phyloP scores from a whole-genome alignment of 2,329 filamentous ascomycete species.

The Penicillium brasilianum region DNA sequence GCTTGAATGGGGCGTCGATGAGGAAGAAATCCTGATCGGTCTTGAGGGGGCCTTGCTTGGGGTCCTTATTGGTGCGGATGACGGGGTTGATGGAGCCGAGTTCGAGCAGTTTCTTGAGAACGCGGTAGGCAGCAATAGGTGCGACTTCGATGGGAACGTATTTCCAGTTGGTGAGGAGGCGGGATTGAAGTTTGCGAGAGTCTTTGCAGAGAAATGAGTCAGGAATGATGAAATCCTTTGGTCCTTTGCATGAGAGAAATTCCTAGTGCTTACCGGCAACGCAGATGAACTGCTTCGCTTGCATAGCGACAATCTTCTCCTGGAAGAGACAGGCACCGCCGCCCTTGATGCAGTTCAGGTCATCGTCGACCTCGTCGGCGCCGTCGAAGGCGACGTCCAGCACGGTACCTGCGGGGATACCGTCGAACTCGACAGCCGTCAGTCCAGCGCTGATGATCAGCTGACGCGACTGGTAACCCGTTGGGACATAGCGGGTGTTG shows the following conservation, averaged over 20 bases:
- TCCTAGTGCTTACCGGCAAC: constrained; percentile 68
- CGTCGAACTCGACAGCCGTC: constrained; percentile 76
- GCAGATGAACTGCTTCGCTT: constrained; percentile 83
- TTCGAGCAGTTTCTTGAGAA: constrained; percentile 71
- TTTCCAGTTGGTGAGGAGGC: constrained; percentile 78
- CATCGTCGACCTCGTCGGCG: constrained; percentile 93
- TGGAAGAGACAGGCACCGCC: constrained; percentile 97
- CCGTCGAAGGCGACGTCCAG: constrained; percentile 95
- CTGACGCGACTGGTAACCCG: constrained; percentile 86
- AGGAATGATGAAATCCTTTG: background rate
- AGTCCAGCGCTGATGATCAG: constrained; percentile 82
- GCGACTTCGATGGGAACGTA: constrained; percentile 91
- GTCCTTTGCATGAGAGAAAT: background rate
- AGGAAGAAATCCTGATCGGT: constrained; percentile 89
- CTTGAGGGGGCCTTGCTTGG: constrained; percentile 81
- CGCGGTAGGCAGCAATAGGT: constrained; percentile 77
- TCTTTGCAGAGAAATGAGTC: constrained; percentile 56
- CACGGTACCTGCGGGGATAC: constrained; percentile 66
- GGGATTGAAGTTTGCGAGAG: constrained; percentile 82
- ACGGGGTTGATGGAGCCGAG: constrained; percentile 75
- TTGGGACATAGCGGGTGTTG: constrained; percentile 84
- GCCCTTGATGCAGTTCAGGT: constrained; percentile 96
- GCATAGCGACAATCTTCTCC: constrained; percentile 91
- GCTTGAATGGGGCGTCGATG: constrained; percentile 86
- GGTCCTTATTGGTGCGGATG: constrained; percentile 72